Conservation (phyloP, 2,329 filamentous ascomycete species). For the Talaromyces sp. region DNA sequence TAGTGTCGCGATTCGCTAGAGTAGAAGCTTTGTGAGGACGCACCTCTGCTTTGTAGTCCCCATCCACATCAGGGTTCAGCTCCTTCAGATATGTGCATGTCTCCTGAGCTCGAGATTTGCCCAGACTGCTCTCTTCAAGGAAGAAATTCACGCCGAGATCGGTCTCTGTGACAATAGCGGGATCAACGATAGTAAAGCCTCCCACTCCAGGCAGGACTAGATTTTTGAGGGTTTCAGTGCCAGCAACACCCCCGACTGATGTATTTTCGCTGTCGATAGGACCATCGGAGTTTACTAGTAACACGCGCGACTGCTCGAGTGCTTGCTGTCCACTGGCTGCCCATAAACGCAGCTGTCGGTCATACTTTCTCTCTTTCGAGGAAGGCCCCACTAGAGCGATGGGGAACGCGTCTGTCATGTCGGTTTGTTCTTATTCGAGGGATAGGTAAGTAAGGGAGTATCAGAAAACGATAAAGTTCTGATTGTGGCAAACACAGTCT, state of each 20-base stretch:
- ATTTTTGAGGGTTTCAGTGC: slow-evolving; percentile 91
- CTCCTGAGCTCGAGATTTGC: slow-evolving; percentile 73
- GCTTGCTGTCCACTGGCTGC: slow-evolving; percentile 87
- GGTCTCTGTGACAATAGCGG: slow-evolving; percentile 68
- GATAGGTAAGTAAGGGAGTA: too few species aligned
- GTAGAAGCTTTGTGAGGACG: not conserved
- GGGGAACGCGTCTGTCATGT: slow-evolving; percentile 39
- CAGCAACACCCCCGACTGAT: slow-evolving; percentile 73
- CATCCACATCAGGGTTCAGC: slow-evolving; percentile 87
- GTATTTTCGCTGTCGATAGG: slow-evolving; percentile 34
- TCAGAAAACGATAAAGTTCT: too few species aligned
- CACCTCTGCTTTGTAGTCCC: slow-evolving; percentile 63
- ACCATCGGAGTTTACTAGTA: slow-evolving; percentile 72
- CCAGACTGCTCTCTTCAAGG: slow-evolving; percentile 72
- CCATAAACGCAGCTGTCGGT: slow-evolving; percentile 92
- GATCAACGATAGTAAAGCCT: slow-evolving; percentile 85
- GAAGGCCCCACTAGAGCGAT: slow-evolving; percentile 47
- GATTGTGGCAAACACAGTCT: not conserved
- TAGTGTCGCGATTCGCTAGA: not conserved
- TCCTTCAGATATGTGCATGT: slow-evolving; percentile 75
- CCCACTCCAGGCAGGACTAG: slow-evolving; percentile 92
- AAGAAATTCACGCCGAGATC: slow-evolving; percentile 98
- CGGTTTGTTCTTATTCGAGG: not conserved
- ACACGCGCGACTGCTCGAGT: slow-evolving; percentile 84
- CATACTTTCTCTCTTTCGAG: slow-evolving; percentile 74